Evolutionary conservation across 148 eudicot species (phyloP).

Genomic region (Rhododendron griersonianum): DNA sequence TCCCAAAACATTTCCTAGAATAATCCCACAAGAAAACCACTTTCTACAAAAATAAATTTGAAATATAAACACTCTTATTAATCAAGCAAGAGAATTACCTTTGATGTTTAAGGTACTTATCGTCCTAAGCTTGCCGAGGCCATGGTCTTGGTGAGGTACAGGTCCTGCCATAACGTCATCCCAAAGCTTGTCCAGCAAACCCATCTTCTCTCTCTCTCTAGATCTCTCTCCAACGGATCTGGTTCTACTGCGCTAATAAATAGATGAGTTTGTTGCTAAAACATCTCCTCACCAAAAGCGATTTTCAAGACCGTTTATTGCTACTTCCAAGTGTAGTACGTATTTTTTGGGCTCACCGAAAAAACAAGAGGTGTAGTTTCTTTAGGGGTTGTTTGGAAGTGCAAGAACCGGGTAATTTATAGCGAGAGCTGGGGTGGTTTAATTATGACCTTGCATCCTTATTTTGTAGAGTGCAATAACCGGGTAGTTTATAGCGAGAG

Average conservation of each 20-base stretch:
- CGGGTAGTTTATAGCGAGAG: neutral
- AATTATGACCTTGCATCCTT: no score
- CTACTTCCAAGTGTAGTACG: slow-evolving; percentile 7
- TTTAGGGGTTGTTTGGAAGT: neutral
- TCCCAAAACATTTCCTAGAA: neutral
- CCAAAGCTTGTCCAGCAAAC: slow-evolving; percentile 65
- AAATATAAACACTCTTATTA: no score
- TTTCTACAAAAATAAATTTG: neutral
- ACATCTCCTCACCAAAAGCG: slow-evolving; percentile 2
- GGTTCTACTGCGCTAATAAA: neutral
- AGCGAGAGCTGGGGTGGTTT: neutral
- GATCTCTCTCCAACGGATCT: neutral
- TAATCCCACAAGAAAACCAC: neutral
- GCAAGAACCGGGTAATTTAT: neutral
- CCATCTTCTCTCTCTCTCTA: slow-evolving; percentile 25
- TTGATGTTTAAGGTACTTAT: slow-evolving; percentile 15
- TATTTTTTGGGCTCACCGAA: no score
- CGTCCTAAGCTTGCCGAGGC: slow-evolving; percentile 55
- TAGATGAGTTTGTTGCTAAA: slow-evolving; percentile 7
- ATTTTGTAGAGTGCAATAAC: neutral
- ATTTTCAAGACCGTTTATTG: neutral
- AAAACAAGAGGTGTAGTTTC: no score
- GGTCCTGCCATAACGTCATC: slow-evolving; percentile 72
- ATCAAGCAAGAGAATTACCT: neutral
- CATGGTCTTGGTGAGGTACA: slow-evolving; percentile 43